Base-by-base conservation (phyloP, 345 rosid genomes). In the Angophora floribunda region DNA sequence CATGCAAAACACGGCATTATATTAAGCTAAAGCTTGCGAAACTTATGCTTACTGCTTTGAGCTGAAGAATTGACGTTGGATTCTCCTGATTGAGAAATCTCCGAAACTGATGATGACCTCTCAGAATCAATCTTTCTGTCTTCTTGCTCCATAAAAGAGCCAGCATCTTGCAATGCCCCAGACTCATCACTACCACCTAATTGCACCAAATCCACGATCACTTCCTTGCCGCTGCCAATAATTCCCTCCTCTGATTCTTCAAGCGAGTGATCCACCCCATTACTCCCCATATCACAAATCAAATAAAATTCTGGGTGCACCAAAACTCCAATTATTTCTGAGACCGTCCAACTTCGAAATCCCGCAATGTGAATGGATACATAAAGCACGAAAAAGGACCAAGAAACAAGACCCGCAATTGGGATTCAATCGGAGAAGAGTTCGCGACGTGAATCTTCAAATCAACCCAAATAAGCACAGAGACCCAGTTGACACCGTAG, bases 211-310 rank as follows among this genome's bases (percentile, higher is more conserved):
- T 52, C 90, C 28, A 51, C 52, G 30, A 32, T 88, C 86, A 67
- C 89, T 86, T 89, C 94, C 82, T 88, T 89, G 51, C 89, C 88
- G 86, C 89, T 85, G 26, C 87, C 65, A 82, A 89, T 86, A 75
- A 75, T 88, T 87, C 88, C 93, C 90, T 87, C 93, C 36, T 87
- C 92, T 13, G 90, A 53, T 59, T 88, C 87, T 88, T 91, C 92
- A 24, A 92, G 88, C 9, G 97, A 94, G 89, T 93, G 95, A 86
- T 88, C 91, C 89, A 90, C 51, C 49, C 92, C 95, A 88, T 92
- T 92, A 57, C 91, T 92, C 89, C 92, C 96, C 98, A 95, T 96
- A 87, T 84, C 88, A 61, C 89, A 90, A 85, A 89, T 86, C 53
- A 85, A 32, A 75, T 9, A 3, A 36, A 75, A 75, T 17, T 36